Conservation (phyloP, 441 rosid genomes). For the Geranium incanum region DNA sequence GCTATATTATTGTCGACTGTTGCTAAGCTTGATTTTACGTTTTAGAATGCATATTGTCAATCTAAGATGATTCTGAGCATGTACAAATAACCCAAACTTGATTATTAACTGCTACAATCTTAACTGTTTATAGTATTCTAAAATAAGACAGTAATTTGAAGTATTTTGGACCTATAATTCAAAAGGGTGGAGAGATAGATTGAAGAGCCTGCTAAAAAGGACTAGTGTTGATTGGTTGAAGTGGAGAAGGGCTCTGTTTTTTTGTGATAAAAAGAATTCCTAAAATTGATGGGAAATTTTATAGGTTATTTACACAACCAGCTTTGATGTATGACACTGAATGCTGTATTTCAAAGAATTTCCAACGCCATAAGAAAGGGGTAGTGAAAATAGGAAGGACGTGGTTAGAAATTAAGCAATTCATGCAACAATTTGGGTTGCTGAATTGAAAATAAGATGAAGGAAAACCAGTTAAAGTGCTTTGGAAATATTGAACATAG, state of each 20-base stretch:
- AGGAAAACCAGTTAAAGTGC: neutral
- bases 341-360: neutral
- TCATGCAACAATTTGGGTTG: neutral
- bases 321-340: constrained; percentile 2
- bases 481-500: neutral
- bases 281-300: neutral
- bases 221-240: too few species aligned
- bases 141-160: too few species aligned
- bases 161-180: neutral
- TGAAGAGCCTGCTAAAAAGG: too few species aligned
- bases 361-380: neutral
- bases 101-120: too few species aligned
- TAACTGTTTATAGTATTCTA: neutral
- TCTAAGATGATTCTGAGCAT: neutral
- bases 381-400: neutral
- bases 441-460: neutral
- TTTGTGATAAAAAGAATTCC: neutral
- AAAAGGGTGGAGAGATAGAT: neutral
- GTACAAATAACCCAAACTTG: neutral
- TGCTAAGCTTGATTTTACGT: neutral
- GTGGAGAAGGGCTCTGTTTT: too few species aligned
- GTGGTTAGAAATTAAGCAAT: neutral
- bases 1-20: neutral
- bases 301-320: neutral
- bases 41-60: neutral